Conservation (phyloP, 768 basidiomycete genomes). For the Suillus alpinus region DNA sequence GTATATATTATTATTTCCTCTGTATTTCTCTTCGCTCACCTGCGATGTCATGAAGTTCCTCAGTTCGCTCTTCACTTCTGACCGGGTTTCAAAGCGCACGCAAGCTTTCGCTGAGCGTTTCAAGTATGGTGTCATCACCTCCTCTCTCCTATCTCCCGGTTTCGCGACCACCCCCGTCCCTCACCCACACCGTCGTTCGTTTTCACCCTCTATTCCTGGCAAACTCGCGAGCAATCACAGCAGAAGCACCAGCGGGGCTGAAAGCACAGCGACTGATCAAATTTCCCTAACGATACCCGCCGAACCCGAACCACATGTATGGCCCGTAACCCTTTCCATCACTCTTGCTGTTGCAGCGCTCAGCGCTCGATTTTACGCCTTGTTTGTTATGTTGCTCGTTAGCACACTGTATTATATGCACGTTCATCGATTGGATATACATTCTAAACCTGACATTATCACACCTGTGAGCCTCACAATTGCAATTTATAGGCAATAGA, state of each 20-base stretch:
- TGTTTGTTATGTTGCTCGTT: constrained; percentile 38
- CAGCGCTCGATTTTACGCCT: constrained; percentile 41
- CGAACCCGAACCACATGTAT: constrained; percentile 35
- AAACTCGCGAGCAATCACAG: constrained; percentile 37
- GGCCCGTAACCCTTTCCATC: constrained; percentile 39
- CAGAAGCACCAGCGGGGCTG: constrained; percentile 40
- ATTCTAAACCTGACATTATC: constrained; percentile 46
- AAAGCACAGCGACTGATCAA: constrained; percentile 22
- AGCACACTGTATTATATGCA: constrained; percentile 39
- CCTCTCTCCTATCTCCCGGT: constrained; percentile 64
- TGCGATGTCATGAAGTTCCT: constrained; percentile 32
- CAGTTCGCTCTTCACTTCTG: constrained; percentile 34
- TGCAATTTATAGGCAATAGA: background rate
- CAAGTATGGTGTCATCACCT: constrained; percentile 83
- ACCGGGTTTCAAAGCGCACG: constrained; percentile 33
- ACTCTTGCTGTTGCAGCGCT: constrained; percentile 39
- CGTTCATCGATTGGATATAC: constrained; percentile 30
- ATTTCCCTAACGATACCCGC: constrained; percentile 25
- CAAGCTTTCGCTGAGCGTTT: constrained; percentile 71
- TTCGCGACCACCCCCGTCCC: constrained; percentile 40
- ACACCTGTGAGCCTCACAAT: constrained; percentile 43
- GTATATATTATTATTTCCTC: constrained; percentile 1
- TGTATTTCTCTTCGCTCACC: constrained; percentile 4
- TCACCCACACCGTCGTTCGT: constrained; percentile 29
- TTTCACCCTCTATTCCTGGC: constrained; percentile 45